Conservation (phyloP, 2,329 filamentous ascomycete genomes). For the Paracoccidioides brasiliensis region DNA sequence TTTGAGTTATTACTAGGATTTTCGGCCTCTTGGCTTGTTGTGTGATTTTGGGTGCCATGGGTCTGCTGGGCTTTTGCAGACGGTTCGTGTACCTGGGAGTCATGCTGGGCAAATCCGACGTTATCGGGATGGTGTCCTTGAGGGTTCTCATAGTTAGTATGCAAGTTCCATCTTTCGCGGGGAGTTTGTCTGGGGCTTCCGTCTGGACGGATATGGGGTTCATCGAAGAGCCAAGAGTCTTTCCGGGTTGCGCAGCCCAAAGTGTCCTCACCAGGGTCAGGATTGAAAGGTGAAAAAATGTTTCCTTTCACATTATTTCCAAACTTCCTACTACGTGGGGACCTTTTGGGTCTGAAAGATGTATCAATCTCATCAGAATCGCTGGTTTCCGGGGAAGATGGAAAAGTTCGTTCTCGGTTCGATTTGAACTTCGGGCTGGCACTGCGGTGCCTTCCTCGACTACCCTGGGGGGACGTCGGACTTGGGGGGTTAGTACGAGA, state of each 20-base stretch:
- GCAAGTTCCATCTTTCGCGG: slow-evolving; percentile 12
- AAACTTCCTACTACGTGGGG: slow-evolving; percentile 27
- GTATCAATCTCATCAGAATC: slow-evolving; percentile 22
- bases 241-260: slow-evolving; percentile 10
- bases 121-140: slow-evolving; percentile 23
- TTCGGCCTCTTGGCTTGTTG: neutral
- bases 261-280: slow-evolving; percentile 22
- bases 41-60: neutral
- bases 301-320: slow-evolving; percentile 17
- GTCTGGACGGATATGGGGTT: slow-evolving; percentile 10
- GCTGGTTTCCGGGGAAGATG: slow-evolving; percentile 28
- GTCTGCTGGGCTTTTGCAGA: neutral
- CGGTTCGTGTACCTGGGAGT: neutral
- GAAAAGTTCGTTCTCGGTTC: slow-evolving; percentile 21
- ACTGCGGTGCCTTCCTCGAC: slow-evolving; percentile 27
- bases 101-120: neutral
- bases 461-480: slow-evolving; percentile 17
- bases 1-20: neutral
- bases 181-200: neutral
- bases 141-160: slow-evolving; percentile 16
- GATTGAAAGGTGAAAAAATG: slow-evolving; percentile 14
- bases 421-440: slow-evolving; percentile 30
- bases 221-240: slow-evolving; percentile 12
- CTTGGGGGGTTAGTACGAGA: slow-evolving; percentile 26
- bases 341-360: slow-evolving; percentile 27